Percentiles rank a stretch among this genome's conserved stretches.
phyloP scores from a whole-genome alignment of 2,329 filamentous ascomycete genomes.

The Arthroderma sp. region DNA sequence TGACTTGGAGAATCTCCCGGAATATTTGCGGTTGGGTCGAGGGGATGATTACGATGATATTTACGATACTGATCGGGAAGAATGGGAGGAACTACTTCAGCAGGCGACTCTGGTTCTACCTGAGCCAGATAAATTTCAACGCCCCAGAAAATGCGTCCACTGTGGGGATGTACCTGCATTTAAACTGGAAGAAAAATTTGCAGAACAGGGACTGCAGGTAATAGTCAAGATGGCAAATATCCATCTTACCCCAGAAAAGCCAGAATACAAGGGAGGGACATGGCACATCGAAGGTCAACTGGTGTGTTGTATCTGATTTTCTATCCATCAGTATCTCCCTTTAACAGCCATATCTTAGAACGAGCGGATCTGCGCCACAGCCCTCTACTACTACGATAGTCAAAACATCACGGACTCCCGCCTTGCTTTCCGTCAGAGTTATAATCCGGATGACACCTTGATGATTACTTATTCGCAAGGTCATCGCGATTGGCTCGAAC shows the following conservation, averaged over 20 bases:
- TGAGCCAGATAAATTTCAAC: constrained; percentile 12
- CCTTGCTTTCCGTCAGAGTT: constrained; percentile 41
- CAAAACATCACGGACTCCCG: constrained; percentile 45
- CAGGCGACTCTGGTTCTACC: constrained; percentile 9
- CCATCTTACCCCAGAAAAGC: constrained; percentile 45
- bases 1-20: neutral
- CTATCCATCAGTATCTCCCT: neutral
- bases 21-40: constrained; percentile 8
- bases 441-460: constrained; percentile 18
- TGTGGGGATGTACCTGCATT: constrained; percentile 4
- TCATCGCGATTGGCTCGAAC: constrained; percentile 7
- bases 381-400: constrained; percentile 49
- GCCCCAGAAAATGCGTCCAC: neutral
- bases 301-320: constrained; percentile 13
- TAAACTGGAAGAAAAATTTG: constrained; percentile 14
- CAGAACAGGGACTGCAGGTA: constrained; percentile 39
- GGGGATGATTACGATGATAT: too few relatives aligned
- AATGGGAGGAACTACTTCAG: constrained; percentile 2
- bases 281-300: constrained; percentile 38
- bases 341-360: constrained; percentile 28
- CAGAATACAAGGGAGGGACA: constrained; percentile 34
- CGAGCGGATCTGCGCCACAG: constrained; percentile 51
- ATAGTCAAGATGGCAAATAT: constrained; percentile 53
- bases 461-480: constrained; percentile 16
- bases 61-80: too few relatives aligned